Conservation (phyloP, 495 filamentous ascomycete species). For the Amniculicola lignicola region DNA sequence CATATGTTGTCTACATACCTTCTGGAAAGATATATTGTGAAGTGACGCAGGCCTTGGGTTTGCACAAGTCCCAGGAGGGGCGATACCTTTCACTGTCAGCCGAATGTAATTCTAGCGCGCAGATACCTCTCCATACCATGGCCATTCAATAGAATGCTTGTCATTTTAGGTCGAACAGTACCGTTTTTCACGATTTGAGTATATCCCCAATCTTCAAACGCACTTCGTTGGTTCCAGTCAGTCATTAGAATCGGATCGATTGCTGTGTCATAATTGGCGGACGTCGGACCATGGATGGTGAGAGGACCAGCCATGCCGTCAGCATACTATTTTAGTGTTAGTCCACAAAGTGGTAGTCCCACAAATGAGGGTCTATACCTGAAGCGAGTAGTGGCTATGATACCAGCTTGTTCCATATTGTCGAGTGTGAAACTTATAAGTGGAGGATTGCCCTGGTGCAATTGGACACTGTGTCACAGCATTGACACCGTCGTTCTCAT, state of each 20-base stretch:
- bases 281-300: conserved; percentile 56
- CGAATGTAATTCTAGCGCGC: too few species aligned
- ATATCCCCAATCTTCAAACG: too few species aligned
- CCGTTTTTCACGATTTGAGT: too few species aligned
- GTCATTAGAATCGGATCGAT: conserved; percentile 46
- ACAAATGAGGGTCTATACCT: conserved; percentile 9
- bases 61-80: conserved; percentile 32
- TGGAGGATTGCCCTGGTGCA: conserved; percentile 27
- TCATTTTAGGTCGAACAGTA: conserved; percentile 43
- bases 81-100: too few species aligned
- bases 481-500: conserved; percentile 24
- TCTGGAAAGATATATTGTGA: neutral
- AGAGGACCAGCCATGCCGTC: conserved; percentile 53
- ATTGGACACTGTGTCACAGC: conserved; percentile 32
- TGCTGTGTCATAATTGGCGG: conserved; percentile 54
- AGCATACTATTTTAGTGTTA: conserved; percentile 47
- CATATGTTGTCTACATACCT: too few species aligned
- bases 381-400: conserved; percentile 29
- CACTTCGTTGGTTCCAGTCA: conserved; percentile 38
- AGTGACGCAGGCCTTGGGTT: conserved; percentile 50
- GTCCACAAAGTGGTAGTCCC: conserved; percentile 32
- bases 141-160: conserved; percentile 38
- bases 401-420: conserved; percentile 33
- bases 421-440: conserved; percentile 22
- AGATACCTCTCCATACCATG: too few species aligned